Evolutionary conservation across 805 yeast genomes (phyloP).

Genomic region (Lipomyces yamanashiensis): DNA sequence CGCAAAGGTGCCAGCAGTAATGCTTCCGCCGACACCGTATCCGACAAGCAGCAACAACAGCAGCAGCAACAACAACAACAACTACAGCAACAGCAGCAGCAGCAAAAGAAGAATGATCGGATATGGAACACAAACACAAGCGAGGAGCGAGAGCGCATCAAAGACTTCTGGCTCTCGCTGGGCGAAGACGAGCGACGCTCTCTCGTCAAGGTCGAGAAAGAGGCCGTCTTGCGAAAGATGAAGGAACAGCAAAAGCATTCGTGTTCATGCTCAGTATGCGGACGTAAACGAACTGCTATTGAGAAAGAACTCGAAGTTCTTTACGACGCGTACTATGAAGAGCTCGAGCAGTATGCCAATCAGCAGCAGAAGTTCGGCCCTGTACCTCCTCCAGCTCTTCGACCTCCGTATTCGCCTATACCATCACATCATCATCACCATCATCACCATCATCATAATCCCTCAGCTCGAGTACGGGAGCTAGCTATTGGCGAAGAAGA

Average conservation of each 20-base stretch:
- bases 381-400: conserved; percentile 27
- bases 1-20: conserved; percentile 28
- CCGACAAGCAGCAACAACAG: conserved; percentile 8
- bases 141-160: conserved; percentile 58
- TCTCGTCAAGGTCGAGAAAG: conserved; percentile 68
- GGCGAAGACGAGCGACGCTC: conserved; percentile 62
- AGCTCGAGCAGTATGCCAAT: conserved; percentile 46
- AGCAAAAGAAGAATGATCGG: conserved; percentile 38
- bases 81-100: conserved; percentile 4
- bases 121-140: conserved; percentile 56
- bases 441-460: conserved; percentile 25
- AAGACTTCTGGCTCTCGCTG: conserved; percentile 69
- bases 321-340: conserved; percentile 69
- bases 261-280: conserved; percentile 80
- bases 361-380: conserved; percentile 38
- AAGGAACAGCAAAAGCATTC: conserved; percentile 59
- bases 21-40: conserved; percentile 2
- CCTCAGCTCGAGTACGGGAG: conserved; percentile 26
- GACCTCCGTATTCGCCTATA: conserved; percentile 22
- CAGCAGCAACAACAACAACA: conserved; percentile 1
- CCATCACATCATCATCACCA: conserved; percentile 24
- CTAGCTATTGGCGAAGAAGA: conserved; percentile 22
- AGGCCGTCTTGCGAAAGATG: conserved; percentile 67
- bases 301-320: conserved; percentile 77
- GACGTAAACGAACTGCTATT: conserved; percentile 68